A percentile compares a stretch with the other conserved stretches of the same genome.
Conservation (phyloP, 441 rosid genomes). For the Gossypium armourianum region DNA sequence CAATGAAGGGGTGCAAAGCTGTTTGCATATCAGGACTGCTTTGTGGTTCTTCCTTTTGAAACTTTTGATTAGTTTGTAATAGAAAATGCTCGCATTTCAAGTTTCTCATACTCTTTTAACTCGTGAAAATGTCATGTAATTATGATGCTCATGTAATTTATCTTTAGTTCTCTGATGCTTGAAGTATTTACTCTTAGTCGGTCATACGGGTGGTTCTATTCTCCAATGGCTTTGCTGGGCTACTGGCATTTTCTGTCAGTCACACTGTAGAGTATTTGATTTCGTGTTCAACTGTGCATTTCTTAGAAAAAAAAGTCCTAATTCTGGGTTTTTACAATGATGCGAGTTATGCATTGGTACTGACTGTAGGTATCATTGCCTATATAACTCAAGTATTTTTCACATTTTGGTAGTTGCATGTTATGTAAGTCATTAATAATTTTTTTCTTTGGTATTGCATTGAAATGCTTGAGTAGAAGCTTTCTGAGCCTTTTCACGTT, state of each 20-base stretch:
- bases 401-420: neutral
- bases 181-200: neutral
- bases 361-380: neutral
- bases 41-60: neutral
- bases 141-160: neutral
- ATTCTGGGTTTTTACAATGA: neutral
- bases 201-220: neutral
- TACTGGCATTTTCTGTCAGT: neutral
- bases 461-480: neutral
- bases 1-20: neutral
- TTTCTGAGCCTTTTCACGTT: neutral
- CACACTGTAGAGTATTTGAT: neutral
- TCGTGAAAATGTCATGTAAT: neutral
- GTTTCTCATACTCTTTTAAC: neutral
- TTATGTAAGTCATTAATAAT: neutral
- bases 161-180: neutral
- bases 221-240: neutral
- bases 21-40: neutral
- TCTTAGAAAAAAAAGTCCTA: neutral
- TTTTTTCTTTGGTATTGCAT: conserved; percentile 8
- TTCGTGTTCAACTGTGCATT: neutral
- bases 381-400: neutral
- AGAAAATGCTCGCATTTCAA: neutral
- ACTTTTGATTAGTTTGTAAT: conserved; percentile 2
- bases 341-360: neutral